These are phyloP conservation scores for Coelastrella sp. DNA, from an alignment of 139 green algal species.

Conservation along the genomic window DNA sequence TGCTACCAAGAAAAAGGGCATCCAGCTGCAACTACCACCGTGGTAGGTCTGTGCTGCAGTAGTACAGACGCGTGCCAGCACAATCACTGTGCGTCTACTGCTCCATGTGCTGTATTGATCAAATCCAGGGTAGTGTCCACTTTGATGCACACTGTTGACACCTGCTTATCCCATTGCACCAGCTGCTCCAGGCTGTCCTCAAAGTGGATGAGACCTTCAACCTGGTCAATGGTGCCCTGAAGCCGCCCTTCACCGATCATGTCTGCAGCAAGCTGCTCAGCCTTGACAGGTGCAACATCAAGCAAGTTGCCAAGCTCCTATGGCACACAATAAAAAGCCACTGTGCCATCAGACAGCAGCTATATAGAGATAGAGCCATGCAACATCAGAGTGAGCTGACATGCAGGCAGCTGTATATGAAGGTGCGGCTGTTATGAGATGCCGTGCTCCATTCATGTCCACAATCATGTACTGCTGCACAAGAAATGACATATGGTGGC, in stretches of 20 bases:
- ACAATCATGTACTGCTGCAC: no score
- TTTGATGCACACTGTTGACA: conserved; percentile 72
- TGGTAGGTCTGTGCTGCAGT: neutral
- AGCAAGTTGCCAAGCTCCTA: conserved; percentile 91
- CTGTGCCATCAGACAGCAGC: no score
- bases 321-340: neutral
- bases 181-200: conserved; percentile 72
- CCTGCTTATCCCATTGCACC: conserved; percentile 85
- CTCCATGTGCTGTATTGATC: neutral
- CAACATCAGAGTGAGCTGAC: no score
- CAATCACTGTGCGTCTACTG: neutral
- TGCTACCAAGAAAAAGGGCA: neutral
- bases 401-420: no score
- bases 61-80: neutral
- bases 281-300: conserved; percentile 75
- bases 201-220: conserved; percentile 89
- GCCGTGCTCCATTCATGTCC: no score
- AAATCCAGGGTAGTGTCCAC: conserved; percentile 62
- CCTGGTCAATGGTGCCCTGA: conserved; percentile 89
- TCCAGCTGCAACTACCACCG: neutral
- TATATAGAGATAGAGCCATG: no score
- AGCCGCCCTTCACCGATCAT: conserved; percentile 91
- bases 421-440: no score
- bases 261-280: conserved; percentile 84
- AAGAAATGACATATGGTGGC: no score